Conservation (phyloP, 495 filamentous ascomycete species). For the Aspergillus avenaceus region DNA sequence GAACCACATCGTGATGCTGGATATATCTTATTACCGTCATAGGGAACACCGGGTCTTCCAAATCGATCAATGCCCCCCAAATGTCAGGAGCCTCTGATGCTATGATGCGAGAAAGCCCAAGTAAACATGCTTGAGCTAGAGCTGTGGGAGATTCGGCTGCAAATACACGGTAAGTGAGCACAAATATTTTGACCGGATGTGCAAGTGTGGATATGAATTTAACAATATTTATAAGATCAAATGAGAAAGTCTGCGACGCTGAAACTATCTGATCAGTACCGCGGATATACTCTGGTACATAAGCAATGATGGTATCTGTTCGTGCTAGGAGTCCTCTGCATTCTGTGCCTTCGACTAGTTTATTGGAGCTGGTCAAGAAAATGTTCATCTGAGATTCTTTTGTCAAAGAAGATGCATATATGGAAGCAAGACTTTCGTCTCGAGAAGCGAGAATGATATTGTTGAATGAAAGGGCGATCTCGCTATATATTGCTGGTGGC, state of each 20-base stretch:
- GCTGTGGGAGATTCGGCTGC: constrained; percentile 4
- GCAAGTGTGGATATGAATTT: constrained; percentile 5
- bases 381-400: background rate
- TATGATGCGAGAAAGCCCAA: constrained; percentile 31
- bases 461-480: constrained; percentile 14
- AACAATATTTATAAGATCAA: constrained; percentile 20
- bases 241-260: background rate
- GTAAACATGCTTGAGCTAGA: constrained; percentile 30
- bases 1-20: constrained; percentile 30
- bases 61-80: constrained; percentile 32
- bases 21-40: constrained; percentile 27
- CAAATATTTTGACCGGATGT: background rate
- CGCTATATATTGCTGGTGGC: constrained; percentile 19
- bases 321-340: background rate
- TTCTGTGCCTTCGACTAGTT: background rate
- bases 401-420: background rate
- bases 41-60: constrained; percentile 18
- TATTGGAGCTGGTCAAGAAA: background rate
- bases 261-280: constrained; percentile 4
- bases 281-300: constrained; percentile 13
- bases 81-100: constrained; percentile 29
- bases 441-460: constrained; percentile 19
- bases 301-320: constrained; percentile 13
- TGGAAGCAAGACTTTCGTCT: background rate
- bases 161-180: background rate